Evolutionary conservation across 257 asterid genomes (phyloP), one percentile per base, ranked within the genome.

Genomic region (Pogostemon cablin): DNA sequence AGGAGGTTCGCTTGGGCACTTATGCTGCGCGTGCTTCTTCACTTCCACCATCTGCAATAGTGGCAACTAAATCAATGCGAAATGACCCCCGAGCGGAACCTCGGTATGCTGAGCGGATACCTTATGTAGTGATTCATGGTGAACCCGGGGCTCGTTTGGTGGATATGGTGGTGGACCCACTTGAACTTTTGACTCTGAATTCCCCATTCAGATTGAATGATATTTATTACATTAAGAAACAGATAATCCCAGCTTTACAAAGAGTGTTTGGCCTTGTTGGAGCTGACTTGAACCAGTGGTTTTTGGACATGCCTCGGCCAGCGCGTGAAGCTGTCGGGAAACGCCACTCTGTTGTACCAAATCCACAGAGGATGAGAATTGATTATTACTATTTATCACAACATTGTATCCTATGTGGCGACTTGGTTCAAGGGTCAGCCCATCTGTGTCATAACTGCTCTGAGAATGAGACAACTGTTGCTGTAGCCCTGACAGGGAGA

Each of bases 1-100:
- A 93, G 86, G 98, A 93, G 84, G 98, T 93, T 62, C 95, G 98
- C n/a, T 76, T 93, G 72, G 98, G 98, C 48, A 89, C 96, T 67
- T 93, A 93, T 73, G 81, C 89, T 72, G 83, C 82, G 63, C 88
- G 85, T 25, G 63, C 83, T 63, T 78, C 72, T 73, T 84, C 96
- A 67, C 91, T 91, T 34, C 98, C 98, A 69, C 97, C 98, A 6
- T 96, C 97, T 54, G 98, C 98, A 68, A 89, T 93, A 75, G 96
- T 93, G 32, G 98, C 97, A 78, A 82, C 95, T 37, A 93, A 93
- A 76, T 82, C 92, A 65, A 86, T 93, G 91, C 81, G 85, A 68
- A 80, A 73, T 4, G 98, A 93, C 84, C 92, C 97, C 20, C 85
- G 97, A 72, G 96, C 97, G 57, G 98, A 90, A 74, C 97, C 97